phyloP scores from a whole-genome alignment of 495 filamentous ascomycete species.

The Cudoniella acicularis region DNA sequence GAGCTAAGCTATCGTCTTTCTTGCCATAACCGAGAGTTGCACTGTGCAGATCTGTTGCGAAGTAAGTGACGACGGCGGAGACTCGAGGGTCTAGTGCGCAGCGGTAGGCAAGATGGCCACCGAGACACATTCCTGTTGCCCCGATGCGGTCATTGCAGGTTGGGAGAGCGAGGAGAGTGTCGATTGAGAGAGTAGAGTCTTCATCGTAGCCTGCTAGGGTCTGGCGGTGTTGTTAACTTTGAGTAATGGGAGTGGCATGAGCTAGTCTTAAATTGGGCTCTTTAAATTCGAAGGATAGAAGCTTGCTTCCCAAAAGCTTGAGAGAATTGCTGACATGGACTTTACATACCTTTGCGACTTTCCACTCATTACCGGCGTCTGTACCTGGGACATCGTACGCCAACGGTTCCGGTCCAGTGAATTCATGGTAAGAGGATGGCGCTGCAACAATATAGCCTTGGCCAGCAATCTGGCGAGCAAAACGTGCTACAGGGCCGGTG shows the following conservation, averaged over 20 bases:
- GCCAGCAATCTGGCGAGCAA: constrained; percentile 87
- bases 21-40: constrained; percentile 67
- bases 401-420: constrained; percentile 79
- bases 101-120: constrained; percentile 84
- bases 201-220: constrained; percentile 86
- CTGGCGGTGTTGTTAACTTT: too few relatives aligned
- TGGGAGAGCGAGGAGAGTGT: constrained; percentile 65
- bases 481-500: constrained; percentile 86
- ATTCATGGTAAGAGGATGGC: constrained; percentile 90
- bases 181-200: constrained; percentile 71
- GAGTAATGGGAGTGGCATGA: too few relatives aligned
- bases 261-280: too few relatives aligned
- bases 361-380: constrained; percentile 81
- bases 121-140: constrained; percentile 91
- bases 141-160: constrained; percentile 87
- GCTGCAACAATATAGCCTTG: constrained; percentile 93
- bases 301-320: too few relatives aligned
- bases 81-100: constrained; percentile 77
- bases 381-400: constrained; percentile 86
- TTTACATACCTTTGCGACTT: constrained; percentile 59
- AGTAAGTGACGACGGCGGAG: constrained; percentile 77
- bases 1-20: constrained; percentile 60
- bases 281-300: too few relatives aligned
- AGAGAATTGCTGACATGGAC: too few relatives aligned
- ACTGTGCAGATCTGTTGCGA: constrained; percentile 87